These are phyloP conservation scores for Hamigera avellanea DNA, from an alignment of 495 filamentous ascomycete species.

Conservation along the genomic window DNA sequence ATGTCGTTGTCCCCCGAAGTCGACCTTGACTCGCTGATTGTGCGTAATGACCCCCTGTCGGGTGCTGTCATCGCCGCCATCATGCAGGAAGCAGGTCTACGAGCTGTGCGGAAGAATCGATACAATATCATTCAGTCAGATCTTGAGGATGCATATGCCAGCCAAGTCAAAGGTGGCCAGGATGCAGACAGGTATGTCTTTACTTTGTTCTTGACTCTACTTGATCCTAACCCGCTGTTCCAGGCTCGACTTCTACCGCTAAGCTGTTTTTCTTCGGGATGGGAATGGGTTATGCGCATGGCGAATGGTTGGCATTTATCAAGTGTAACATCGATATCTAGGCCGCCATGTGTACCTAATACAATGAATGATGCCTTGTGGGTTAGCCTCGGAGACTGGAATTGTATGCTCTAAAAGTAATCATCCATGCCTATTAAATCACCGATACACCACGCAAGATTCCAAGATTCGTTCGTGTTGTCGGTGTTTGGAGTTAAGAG, in stretches of 20 bases:
- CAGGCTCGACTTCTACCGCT: conserved; percentile 48
- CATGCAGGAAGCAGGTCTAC: conserved; percentile 95
- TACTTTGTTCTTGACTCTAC: not conserved
- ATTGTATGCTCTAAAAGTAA: too few relatives aligned
- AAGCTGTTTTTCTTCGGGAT: conserved; percentile 6
- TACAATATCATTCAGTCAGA: conserved; percentile 98
- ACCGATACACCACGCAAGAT: too few relatives aligned
- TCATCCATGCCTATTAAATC: too few relatives aligned
- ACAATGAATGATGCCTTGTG: not conserved
- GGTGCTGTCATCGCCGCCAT: conserved; percentile 96
- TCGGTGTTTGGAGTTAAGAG: too few relatives aligned
- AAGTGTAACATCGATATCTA: conserved; percentile 28
- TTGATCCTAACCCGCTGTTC: conserved; percentile 10
- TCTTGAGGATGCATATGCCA: conserved; percentile 89
- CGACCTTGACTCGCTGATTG: conserved; percentile 88
- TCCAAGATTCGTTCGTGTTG: too few relatives aligned
- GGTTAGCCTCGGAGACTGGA: too few relatives aligned
- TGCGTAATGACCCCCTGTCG: conserved; percentile 88
- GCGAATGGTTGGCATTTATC: conserved; percentile 17
- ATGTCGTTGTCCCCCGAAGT: conserved; percentile 97
- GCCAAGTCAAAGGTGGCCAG: conserved; percentile 81
- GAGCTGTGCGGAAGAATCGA: conserved; percentile 93
- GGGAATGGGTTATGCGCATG: conserved; percentile 11
- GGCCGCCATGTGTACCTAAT: conserved; percentile 3
- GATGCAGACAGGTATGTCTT: conserved; percentile 47